Base-by-base conservation (phyloP, 345 rosid species). In the Ailanthus altissimus region DNA sequence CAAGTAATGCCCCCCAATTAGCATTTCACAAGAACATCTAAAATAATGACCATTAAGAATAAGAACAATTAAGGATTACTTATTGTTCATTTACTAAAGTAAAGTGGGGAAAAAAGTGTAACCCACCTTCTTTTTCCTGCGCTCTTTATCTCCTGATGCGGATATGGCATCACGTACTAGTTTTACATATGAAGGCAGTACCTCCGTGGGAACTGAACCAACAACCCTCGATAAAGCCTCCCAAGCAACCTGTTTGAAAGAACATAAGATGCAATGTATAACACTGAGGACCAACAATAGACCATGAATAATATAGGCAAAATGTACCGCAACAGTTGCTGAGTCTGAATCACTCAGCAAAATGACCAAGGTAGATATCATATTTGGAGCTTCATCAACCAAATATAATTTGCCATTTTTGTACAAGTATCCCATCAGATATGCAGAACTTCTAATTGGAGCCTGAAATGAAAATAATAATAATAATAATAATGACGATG, bases 321-420 rank as follows among this genome's bases (percentile, higher is more conserved):
- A 79, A 78, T n/a, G 61, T 92, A 96, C 99, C 85, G 76, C 81
- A 66, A 96, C 93, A 56, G 98, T 96, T 70, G 86, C 87, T 59
- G 97, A 83, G 78, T 96, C 94, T 32, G 91, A 80, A 85, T 96
- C 99, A 73, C 99, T 92, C 60, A 96, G 97, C 89, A 93, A 81
- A 79, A 96, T 74, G 83, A 95, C 90, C 86, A 96, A 84, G 60
- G 95, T 81, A 77, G 99, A 88, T 82, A 93, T 93, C 92, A 92
- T 90, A 80, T 91, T 96, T 50, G 98, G 91, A 84, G 97, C 90
- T 86, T 96, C 99, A 85, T 96, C 98, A 85, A 85, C 94, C 89
- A 96, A 89, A 86, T 91, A 91, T 58, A 93, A 83, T 82, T 93
- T 92, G 94, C 97, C 92, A 85, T 89, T 90, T 83, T 92, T 92